Base-by-base conservation (phyloP, 148 eudicot species). In the Rhododendron mucronatum region DNA sequence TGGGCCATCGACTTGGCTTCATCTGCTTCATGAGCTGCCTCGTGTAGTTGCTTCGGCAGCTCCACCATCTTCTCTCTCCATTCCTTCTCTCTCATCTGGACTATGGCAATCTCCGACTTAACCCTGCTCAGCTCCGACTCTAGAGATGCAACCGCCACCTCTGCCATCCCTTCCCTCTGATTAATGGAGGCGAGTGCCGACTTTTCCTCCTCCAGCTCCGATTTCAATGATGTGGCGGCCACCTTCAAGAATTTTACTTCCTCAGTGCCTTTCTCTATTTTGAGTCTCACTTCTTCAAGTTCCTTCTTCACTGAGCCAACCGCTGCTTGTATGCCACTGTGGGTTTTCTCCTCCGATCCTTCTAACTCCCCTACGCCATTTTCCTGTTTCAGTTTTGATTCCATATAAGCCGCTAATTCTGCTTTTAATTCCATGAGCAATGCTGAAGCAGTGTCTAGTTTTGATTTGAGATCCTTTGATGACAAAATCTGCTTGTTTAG, bases 141-240 rank as follows among this genome's bases (percentile, higher is more conserved):
- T 37, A 97, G 94, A 82, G 99, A 93, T 1, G 95, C 93, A 84
- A 95, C 98, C 0, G 95, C 91, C 83, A 93, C 88, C 4, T 93
- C 90, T 12, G 98, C 99, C 95, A 93, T 95, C 12, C 98, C 98
- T 91, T 97, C 98, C 83, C 95, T 90, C 86, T 95, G 96, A 86
- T 87, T 92, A n/a, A 96, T 89, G 73, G 89, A 82, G 35, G 90
- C 85, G 0, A 95, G 91, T 57, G 92, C 94, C 12, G 87, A 59
- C 84, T 93, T 93, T 74, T 96, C 98, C 11, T 84, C 91, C 53
- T 97, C 99, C 13, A 97, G 90, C 86, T 95, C 96, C 0, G 89
- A 35, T 85, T 95, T 92, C 81, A 97, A 86, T 28, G 98, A 93
- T 18, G 87, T 88, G 65, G 98, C 93, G 0, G 95, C 95, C 76